A percentile compares a stretch with the other conserved stretches of the same genome.
Evolutionary conservation across 108 stramenopile species (phyloP).

Genomic region (Cyclotella cryptica): DNA sequence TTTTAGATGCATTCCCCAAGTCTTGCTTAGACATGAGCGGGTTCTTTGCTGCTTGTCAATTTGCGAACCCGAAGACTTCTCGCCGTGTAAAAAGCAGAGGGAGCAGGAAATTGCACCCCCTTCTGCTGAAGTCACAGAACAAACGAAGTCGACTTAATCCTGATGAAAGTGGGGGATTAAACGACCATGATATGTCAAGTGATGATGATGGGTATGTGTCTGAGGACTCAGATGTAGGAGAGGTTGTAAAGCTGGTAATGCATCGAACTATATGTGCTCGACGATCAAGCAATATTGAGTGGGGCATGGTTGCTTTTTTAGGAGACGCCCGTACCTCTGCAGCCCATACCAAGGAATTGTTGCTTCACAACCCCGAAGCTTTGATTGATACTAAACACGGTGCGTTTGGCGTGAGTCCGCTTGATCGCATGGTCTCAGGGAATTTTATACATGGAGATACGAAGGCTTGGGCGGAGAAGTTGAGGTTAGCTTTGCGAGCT

Average conservation of each 20-base stretch:
- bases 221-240: constrained; percentile 41
- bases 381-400: constrained; percentile 51
- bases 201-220: constrained; percentile 24
- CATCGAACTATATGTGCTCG: constrained; percentile 43
- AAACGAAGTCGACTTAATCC: not conserved
- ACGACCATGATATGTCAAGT: not conserved
- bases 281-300: constrained; percentile 42
- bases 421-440: constrained; percentile 57
- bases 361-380: constrained; percentile 41
- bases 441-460: constrained; percentile 57
- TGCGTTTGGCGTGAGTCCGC: constrained; percentile 54
- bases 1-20: constrained; percentile 45
- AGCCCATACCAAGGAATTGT: constrained; percentile 49
- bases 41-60: constrained; percentile 60
- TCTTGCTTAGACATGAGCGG: constrained; percentile 57
- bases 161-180: not conserved
- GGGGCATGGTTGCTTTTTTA: constrained; percentile 62
- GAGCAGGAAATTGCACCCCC: constrained; percentile 1
- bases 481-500: constrained; percentile 47
- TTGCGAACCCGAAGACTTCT: constrained; percentile 48
- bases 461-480: constrained; percentile 52
- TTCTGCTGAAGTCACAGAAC: not conserved
- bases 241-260: constrained; percentile 53
- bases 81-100: not conserved
- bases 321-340: constrained; percentile 52